A percentile compares a stretch with the other conserved stretches of the same genome.
phyloP scores from a whole-genome alignment of 2,329 filamentous ascomycete species.

The Cladophialophora bantiana region DNA sequence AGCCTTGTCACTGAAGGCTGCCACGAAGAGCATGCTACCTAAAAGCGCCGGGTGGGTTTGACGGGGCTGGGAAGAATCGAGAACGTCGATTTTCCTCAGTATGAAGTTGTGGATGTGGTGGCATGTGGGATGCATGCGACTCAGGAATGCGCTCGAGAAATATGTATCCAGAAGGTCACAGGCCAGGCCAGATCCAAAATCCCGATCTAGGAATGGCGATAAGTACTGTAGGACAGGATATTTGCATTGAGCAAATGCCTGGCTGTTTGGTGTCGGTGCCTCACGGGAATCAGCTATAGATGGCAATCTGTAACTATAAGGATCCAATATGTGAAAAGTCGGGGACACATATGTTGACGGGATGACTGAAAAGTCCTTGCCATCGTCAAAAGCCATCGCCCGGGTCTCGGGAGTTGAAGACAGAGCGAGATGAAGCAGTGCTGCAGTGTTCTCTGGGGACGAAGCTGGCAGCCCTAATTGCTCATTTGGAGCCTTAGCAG shows the following conservation, averaged over 20 bases:
- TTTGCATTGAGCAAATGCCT: conserved; percentile 29
- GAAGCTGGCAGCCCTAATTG: conserved; percentile 11
- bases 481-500: conserved; percentile 16
- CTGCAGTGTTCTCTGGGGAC: conserved; percentile 25
- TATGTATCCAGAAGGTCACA: conserved; percentile 59
- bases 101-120: conserved; percentile 58
- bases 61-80: conserved; percentile 52
- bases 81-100: conserved; percentile 55
- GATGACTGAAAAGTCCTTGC: conserved; percentile 28
- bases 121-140: conserved; percentile 54
- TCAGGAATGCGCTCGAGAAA: conserved; percentile 55
- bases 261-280: conserved; percentile 31
- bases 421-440: conserved; percentile 28
- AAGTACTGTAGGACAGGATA: conserved; percentile 35
- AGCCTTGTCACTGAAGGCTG: conserved; percentile 57
- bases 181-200: conserved; percentile 44
- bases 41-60: conserved; percentile 55
- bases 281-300: conserved; percentile 35
- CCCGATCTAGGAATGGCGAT: conserved; percentile 33
- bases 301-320: conserved; percentile 36
- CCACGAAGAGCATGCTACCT: conserved; percentile 58
- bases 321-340: conserved; percentile 34
- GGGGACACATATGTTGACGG: conserved; percentile 37
- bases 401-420: conserved; percentile 18
- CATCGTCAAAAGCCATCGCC: conserved; percentile 22